Evolutionary conservation across 768 basidiomycete genomes (phyloP).

Genomic region (Lyophyllum semitale): DNA sequence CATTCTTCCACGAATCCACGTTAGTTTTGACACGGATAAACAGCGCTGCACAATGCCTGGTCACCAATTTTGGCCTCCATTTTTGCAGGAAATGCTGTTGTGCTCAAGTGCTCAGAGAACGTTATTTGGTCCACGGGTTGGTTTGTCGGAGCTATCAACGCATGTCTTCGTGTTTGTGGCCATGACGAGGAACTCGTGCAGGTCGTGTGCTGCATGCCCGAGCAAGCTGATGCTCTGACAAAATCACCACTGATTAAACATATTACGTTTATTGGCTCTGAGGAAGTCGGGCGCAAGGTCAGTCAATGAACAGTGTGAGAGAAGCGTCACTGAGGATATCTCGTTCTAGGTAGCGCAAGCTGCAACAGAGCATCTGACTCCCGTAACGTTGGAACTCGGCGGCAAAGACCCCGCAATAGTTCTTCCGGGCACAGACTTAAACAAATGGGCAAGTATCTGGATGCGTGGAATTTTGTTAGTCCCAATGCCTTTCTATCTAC

Average conservation of each 20-base stretch:
- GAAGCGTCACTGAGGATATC: background rate
- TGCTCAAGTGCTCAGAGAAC: constrained; percentile 90
- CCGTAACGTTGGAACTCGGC: constrained; percentile 91
- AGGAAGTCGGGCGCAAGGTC: constrained; percentile 74
- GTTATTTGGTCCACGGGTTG: constrained; percentile 89
- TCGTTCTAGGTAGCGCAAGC: constrained; percentile 68
- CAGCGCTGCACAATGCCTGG: constrained; percentile 92
- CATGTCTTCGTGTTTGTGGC: constrained; percentile 79
- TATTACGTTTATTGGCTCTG: constrained; percentile 92
- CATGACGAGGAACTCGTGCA: constrained; percentile 88
- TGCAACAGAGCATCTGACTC: constrained; percentile 85
- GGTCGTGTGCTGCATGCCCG: constrained; percentile 87
- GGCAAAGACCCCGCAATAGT: constrained; percentile 95
- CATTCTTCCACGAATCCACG: constrained; percentile 2
- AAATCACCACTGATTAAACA: constrained; percentile 81
- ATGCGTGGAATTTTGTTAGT: constrained; percentile 92
- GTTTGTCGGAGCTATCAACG: constrained; percentile 79
- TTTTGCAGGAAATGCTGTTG: constrained; percentile 87
- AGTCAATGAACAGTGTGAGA: constrained; percentile 12
- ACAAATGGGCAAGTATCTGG: constrained; percentile 79
- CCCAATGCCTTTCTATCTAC: background rate
- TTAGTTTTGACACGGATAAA: background rate
- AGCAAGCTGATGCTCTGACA: constrained; percentile 82
- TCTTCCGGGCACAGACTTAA: constrained; percentile 80
- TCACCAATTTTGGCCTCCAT: constrained; percentile 91